Percentiles rank a stretch among this genome's conserved stretches.
Evolutionary conservation across 441 rosid genomes (phyloP).

Genomic region (Arabidopsis lyrata): DNA sequence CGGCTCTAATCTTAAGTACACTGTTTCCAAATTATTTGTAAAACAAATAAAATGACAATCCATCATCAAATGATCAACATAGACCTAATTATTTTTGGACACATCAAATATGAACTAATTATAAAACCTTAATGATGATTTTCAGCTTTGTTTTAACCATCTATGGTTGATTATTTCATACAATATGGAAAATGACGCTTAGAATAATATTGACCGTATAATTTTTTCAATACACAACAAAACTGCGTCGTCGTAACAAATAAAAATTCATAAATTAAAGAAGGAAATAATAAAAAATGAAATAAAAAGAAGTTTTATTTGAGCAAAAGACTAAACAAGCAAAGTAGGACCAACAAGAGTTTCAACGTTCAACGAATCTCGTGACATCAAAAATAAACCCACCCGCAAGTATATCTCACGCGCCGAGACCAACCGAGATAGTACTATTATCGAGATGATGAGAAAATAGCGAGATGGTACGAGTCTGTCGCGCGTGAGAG

Average conservation of each 20-base stretch:
- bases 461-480: constrained; percentile 28
- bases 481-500: constrained; percentile 45
- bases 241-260: constrained; percentile 8
- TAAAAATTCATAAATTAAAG: not conserved
- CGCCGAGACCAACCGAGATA: not conserved
- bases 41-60: not conserved
- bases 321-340: constrained; percentile 24
- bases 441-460: not conserved
- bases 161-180: not conserved
- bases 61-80: no score
- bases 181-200: constrained; percentile 11
- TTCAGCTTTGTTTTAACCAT: not conserved
- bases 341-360: constrained; percentile 18
- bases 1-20: not conserved
- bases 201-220: constrained; percentile 14
- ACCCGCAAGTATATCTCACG: constrained; percentile 23
- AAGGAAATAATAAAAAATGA: not conserved
- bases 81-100: no score
- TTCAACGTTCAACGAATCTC: constrained; percentile 43
- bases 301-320: not conserved
- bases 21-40: not conserved
- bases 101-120: no score
- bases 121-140: not conserved
- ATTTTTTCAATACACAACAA: not conserved
- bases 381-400: constrained; percentile 8